Conservation (phyloP, 768 basidiomycete species). For the Pisolithus marmoratus region DNA sequence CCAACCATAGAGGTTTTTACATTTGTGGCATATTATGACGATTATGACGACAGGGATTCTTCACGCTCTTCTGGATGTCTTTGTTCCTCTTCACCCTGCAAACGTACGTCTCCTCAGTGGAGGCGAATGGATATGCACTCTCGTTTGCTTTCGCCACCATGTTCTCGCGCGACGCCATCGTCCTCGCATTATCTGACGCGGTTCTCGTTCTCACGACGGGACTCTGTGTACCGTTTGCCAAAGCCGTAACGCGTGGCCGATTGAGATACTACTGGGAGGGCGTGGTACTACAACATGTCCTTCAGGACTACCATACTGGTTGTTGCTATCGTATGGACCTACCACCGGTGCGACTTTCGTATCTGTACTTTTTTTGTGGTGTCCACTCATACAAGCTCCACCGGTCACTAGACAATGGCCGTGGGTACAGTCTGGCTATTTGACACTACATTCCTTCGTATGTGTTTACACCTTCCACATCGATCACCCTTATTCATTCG, state of each 20-base stretch:
- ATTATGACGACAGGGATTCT: constrained; percentile 73
- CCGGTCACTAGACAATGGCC: constrained; percentile 70
- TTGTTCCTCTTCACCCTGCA: constrained; percentile 77
- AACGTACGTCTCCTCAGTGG: constrained; percentile 72
- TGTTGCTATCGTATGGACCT: constrained; percentile 22
- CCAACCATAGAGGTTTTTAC: background rate
- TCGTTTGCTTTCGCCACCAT: constrained; percentile 77
- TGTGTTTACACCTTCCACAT: constrained; percentile 16
- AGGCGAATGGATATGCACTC: constrained; percentile 72
- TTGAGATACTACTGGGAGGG: constrained; percentile 78
- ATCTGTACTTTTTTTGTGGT: background rate
- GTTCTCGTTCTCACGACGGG: constrained; percentile 73
- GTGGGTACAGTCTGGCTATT: constrained; percentile 93
- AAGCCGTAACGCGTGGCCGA: constrained; percentile 71
- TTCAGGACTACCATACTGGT: background rate
- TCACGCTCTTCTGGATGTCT: constrained; percentile 89
- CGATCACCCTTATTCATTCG: background rate
- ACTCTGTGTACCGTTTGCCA: constrained; percentile 79
- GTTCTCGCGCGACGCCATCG: constrained; percentile 81
- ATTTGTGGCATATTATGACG: constrained; percentile 1
- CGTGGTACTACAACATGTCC: constrained; percentile 65
- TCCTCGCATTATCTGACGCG: constrained; percentile 78
- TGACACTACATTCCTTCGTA: constrained; percentile 81
- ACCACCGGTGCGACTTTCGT: constrained; percentile 52
- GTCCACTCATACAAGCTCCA: background rate